phyloP scores from a whole-genome alignment of 2,329 filamentous ascomycete species.

The Zopfia rhizophila region DNA sequence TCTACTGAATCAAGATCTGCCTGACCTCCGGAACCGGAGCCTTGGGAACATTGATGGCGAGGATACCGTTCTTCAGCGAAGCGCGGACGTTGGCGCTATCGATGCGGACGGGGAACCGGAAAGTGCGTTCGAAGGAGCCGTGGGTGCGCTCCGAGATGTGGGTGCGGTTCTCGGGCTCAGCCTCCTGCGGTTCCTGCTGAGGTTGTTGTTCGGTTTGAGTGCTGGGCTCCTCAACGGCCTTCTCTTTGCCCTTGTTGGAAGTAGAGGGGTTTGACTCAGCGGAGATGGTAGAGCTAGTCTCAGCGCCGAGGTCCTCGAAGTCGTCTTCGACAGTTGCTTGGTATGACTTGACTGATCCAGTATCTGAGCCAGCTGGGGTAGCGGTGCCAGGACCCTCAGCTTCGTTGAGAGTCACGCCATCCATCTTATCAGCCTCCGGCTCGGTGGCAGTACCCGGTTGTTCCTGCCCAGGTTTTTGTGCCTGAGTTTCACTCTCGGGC shows the following conservation, averaged over 20 bases:
- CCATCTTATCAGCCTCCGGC: conserved; percentile 25
- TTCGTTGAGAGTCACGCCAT: conserved; percentile 33
- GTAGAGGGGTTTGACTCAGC: conserved; percentile 25
- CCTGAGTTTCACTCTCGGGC: not conserved
- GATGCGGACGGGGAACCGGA: conserved; percentile 73
- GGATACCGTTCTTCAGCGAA: conserved; percentile 71
- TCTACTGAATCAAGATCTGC: conserved; percentile 43
- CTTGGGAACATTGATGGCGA: conserved; percentile 74
- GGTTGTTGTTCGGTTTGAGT: conserved; percentile 30
- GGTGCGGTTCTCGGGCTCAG: conserved; percentile 14
- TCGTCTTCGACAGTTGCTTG: conserved; percentile 50
- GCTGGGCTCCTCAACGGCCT: conserved; percentile 27
- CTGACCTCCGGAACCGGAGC: conserved; percentile 48
- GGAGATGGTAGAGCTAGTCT: conserved; percentile 40
- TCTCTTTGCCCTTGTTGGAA: conserved; percentile 41
- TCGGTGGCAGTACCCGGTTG: conserved; percentile 7
- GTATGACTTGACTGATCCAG: conserved; percentile 44
- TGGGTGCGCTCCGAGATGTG: conserved; percentile 69
- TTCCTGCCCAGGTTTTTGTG: conserved; percentile 22
- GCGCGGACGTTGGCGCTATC: conserved; percentile 71
- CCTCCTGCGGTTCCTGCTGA: conserved; percentile 24
- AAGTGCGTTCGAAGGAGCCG: conserved; percentile 74
- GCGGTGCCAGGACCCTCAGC: conserved; percentile 19
- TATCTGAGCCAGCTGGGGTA: conserved; percentile 38
- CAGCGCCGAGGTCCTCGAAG: conserved; percentile 47